A percentile compares a stretch with the other conserved stretches of the same genome.
phyloP scores from a whole-genome alignment of 1,139 yeast genomes.

The Pichia sp. region DNA sequence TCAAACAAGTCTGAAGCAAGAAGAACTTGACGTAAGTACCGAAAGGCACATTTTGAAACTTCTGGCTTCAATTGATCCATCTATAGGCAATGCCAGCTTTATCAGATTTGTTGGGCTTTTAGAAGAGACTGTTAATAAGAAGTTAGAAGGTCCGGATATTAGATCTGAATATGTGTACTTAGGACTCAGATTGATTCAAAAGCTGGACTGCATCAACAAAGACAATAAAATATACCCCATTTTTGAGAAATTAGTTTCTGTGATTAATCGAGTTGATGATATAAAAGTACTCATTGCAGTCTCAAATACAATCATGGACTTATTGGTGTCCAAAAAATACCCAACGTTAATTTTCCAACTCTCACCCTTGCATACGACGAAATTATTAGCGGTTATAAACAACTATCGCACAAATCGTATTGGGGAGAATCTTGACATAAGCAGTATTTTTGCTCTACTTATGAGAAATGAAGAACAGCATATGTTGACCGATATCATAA shows the following conservation, averaged over 20 bases:
- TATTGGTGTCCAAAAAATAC: constrained; percentile 2
- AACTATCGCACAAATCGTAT: constrained; percentile 1
- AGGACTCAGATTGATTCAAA: constrained; percentile 1
- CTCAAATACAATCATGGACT: constrained; percentile 2
- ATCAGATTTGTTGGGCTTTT: background rate
- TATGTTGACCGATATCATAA: background rate
- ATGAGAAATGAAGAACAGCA: background rate
- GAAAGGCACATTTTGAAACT: no score
- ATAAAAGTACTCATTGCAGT: background rate
- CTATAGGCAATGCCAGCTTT: background rate
- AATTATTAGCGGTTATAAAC: constrained; percentile 2
- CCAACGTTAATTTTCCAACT: constrained; percentile 1
- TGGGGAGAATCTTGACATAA: background rate
- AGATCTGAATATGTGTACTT: constrained; percentile 1
- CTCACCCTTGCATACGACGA: background rate
- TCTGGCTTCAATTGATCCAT: no score
- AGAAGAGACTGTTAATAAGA: constrained; percentile 1
- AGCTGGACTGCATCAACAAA: background rate
- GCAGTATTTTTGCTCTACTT: background rate
- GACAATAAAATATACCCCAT: constrained; percentile 3
- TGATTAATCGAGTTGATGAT: background rate
- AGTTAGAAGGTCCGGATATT: background rate
- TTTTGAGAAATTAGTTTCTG: constrained; percentile 1
- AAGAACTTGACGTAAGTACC: constrained; percentile 1
- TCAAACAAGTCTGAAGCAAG: background rate